Evolutionary conservation across 768 basidiomycete species (phyloP), one percentile per base, ranked within the genome.

Genomic region (Tricholoma hemisulphureum): DNA sequence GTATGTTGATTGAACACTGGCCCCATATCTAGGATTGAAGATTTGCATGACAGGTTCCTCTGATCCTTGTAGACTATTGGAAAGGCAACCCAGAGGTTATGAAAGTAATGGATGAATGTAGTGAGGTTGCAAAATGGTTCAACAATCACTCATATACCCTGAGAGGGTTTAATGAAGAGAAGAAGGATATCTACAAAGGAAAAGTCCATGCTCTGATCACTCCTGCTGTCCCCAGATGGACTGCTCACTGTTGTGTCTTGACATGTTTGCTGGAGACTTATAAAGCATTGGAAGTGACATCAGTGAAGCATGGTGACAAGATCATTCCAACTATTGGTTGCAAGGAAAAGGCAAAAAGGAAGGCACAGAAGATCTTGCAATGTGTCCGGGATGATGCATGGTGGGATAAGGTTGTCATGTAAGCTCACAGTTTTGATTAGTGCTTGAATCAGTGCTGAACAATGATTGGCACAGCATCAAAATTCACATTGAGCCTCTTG

Each of bases 401-500:
- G 24, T 8, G 63, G 2, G 31, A 41, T 21, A 49, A 53, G 62
- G 62, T 54, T 31, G 57, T 55, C 2, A 21, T 55, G 23, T 56
- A 52, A 7, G 50, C 37, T n/a, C 13, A 18, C 5, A 35, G 41
- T 57, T 57, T 37, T 7, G 57, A 31, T 45, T 23, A 51, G 4
- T 28, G 13, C 6, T 35, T 7, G 56, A 53, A 16, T n/a, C n/a
- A 58, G 46, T 2, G 11, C 2, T 26, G 29, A 26, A 29, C 14
- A n/a, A n/a, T n/a, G n/a, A 23, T 48, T 6, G 29, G 29, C 29
- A 13, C 46, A 71, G 69, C 24, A 57, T 69, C n/a, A 54, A 64
- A 35, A 45, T 16, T 7, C 56, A 61, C 39, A 64, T 69, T 35
- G 65, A 72, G 51, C 71, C 71, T 7, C 65, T 73, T 21, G 66